Evolutionary conservation across 257 asterid species (phyloP), one percentile per base, ranked within the genome.

Genomic region (Orobanche coerulescens): DNA sequence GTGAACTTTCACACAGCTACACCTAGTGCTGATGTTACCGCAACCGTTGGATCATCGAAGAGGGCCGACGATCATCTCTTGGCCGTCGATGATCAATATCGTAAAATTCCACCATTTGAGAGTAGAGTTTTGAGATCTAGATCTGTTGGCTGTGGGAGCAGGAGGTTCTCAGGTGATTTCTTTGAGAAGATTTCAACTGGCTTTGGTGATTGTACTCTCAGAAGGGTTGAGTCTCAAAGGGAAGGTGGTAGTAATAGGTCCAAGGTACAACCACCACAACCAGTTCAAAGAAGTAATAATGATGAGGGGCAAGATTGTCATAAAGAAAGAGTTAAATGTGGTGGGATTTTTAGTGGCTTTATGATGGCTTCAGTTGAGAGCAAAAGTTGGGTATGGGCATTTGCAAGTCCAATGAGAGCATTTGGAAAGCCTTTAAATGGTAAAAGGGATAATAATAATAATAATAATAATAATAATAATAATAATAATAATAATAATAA

Each of bases 301-400:
- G 47, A 1, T 9, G 33, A 33, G n/a, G 78, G 80, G 2, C 88
- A 62, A 2, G 83, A 65, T 57, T 66, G 73, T 69, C 77, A 66
- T 14, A 79, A 76, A 11, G 83, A 76, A 19, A 84, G 87, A 46
- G 87, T 78, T 1, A 67, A 34, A 20, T 78, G 87, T 63, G 87
- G 88, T 70, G 85, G 92, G 68, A 76, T 84, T 43, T 81, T 78
- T 58, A 74, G 84, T 61, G 81, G 84, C 6, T 82, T 79, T 61
- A 82, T 77, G 94, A 36, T 84, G 37, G 65, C 91, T 31, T 78
- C 82, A 6, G 63, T 30, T 53, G 75, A 81, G 53, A 88, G 74
- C 50, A 92, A 56, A 58, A 92, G 94, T 64, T 92, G 96, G 98
- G 93, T 88, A 0, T 88, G 98, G 98, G 96, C 95, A 48, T 73